These are phyloP conservation scores for Avena eriantha DNA, from an alignment of 176 grass and related monocot genomes.

Conservation along the genomic window DNA sequence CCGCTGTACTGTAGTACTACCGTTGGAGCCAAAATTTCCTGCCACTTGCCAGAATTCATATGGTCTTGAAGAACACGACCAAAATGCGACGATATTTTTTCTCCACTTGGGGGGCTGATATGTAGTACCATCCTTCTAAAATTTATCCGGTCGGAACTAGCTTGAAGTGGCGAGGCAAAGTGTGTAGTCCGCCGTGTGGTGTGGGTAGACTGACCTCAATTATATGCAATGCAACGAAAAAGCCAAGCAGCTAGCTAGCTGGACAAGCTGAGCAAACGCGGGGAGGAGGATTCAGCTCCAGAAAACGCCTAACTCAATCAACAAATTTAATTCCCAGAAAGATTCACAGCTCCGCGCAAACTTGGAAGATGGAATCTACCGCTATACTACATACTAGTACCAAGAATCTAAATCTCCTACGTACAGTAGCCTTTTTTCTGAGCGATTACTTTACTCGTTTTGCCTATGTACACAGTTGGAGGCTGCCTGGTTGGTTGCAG, in stretches of 20 bases:
- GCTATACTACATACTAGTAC: constrained; percentile 29
- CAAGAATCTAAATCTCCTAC: constrained; percentile 48
- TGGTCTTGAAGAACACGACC: neutral
- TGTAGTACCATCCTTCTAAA: neutral
- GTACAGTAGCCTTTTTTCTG: constrained; percentile 14
- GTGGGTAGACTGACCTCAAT: neutral
- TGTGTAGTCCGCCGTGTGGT: neutral
- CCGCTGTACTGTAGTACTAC: neutral
- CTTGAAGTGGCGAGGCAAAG: neutral
- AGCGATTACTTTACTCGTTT: constrained; percentile 48
- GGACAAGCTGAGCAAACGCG: neutral
- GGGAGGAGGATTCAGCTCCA: neutral
- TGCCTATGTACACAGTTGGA: constrained; percentile 51
- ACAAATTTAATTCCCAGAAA: constrained; percentile 47
- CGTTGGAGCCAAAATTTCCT: neutral
- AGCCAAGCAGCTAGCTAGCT: neutral
- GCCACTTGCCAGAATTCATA: neutral
- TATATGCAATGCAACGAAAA: constrained; percentile 21
- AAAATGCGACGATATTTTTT: neutral
- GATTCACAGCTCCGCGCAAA: constrained; percentile 51
- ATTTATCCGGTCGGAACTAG: neutral
- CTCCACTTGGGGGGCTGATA: neutral
- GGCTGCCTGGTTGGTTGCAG: neutral
- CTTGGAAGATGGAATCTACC: constrained; percentile 51
- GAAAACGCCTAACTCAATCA: constrained; percentile 16